A percentile compares a stretch with the other conserved stretches of the same genome.
phyloP scores from a whole-genome alignment of 2,329 filamentous ascomycete species.

The Thermothelomyces thermophilus region DNA sequence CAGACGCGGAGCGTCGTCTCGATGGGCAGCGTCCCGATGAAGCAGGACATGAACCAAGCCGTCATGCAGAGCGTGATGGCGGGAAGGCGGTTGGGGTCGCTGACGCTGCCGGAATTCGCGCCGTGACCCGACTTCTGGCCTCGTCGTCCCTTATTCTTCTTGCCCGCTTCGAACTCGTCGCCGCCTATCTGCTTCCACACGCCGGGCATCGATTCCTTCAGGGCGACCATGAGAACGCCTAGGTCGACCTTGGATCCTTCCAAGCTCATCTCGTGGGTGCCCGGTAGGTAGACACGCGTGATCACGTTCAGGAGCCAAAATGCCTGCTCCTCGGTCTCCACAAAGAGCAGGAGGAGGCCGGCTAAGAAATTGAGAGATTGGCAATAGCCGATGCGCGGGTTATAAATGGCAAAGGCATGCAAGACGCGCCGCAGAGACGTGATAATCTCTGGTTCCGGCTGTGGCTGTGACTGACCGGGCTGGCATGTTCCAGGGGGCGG shows the following conservation, averaged over 20 bases:
- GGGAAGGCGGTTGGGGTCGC: slow-evolving; percentile 55
- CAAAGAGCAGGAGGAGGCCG: slow-evolving; percentile 80
- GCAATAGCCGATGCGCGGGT: slow-evolving; percentile 88
- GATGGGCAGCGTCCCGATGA: slow-evolving; percentile 85
- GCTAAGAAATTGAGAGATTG: slow-evolving; percentile 94
- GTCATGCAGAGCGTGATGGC: slow-evolving; percentile 90
- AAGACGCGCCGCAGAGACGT: slow-evolving; percentile 76
- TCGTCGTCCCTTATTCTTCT: slow-evolving; percentile 28
- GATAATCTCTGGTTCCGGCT: slow-evolving; percentile 68
- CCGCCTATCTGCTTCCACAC: slow-evolving; percentile 86
- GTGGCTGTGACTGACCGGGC: slow-evolving; percentile 29
- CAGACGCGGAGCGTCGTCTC: slow-evolving; percentile 88
- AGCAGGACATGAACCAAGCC: slow-evolving; percentile 97
- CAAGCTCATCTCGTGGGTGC: slow-evolving; percentile 83
- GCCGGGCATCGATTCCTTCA: slow-evolving; percentile 73
- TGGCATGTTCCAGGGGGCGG: slow-evolving; percentile 17
- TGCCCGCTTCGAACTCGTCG: slow-evolving; percentile 54
- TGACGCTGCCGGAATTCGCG: slow-evolving; percentile 32
- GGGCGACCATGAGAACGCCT: slow-evolving; percentile 80
- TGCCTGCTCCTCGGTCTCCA: slow-evolving; percentile 79
- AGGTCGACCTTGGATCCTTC: slow-evolving; percentile 92
- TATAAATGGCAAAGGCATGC: slow-evolving; percentile 84
- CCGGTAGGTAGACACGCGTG: slow-evolving; percentile 78
- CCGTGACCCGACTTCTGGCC: slow-evolving; percentile 30
- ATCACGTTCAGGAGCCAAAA: slow-evolving; percentile 94